Percentiles rank a stretch among this genome's conserved stretches.
These are phyloP conservation scores for Aaosphaeria pasadenensis DNA, from an alignment of 2,329 filamentous ascomycete species.

Conservation along the genomic window DNA sequence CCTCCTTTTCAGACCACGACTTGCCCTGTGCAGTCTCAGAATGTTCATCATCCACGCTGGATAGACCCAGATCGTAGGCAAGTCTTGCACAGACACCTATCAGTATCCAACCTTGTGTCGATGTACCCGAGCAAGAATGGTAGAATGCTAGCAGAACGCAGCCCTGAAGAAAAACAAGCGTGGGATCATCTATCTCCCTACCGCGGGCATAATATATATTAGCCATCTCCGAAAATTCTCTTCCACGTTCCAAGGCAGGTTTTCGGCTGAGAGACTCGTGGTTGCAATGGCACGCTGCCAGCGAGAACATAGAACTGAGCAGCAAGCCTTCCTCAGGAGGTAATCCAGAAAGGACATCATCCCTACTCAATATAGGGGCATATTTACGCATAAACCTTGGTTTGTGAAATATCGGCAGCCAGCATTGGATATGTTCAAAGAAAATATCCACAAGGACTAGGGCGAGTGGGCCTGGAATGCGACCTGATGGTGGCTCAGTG, in stretches of 20 bases:
- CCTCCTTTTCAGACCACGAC: constrained; percentile 1
- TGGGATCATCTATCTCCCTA: neutral
- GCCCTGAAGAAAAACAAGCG: constrained; percentile 1
- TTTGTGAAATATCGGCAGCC: neutral
- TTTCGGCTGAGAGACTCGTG: neutral
- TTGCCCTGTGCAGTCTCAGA: neutral
- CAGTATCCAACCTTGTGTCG: constrained; percentile 1
- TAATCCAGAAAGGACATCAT: neutral
- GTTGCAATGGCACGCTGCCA: neutral
- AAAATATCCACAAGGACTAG: neutral
- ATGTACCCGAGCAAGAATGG: neutral
- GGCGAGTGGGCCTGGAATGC: neutral
- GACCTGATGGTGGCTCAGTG: neutral
- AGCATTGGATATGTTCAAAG: neutral
- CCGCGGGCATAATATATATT: constrained; percentile 1
- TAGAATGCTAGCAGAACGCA: constrained; percentile 2
- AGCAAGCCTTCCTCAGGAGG: neutral
- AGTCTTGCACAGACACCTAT: constrained; percentile 1
- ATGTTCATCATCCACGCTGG: neutral
- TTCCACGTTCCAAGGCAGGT: neutral
- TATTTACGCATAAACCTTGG: neutral
- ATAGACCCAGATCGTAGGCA: constrained; percentile 2
- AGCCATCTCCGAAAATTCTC: neutral
- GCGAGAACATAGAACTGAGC: neutral
- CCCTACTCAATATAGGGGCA: neutral